Percentiles rank a stretch among this genome's conserved stretches.
Conservation (phyloP, 106 monocot genomes). For the Acorus calamus region DNA sequence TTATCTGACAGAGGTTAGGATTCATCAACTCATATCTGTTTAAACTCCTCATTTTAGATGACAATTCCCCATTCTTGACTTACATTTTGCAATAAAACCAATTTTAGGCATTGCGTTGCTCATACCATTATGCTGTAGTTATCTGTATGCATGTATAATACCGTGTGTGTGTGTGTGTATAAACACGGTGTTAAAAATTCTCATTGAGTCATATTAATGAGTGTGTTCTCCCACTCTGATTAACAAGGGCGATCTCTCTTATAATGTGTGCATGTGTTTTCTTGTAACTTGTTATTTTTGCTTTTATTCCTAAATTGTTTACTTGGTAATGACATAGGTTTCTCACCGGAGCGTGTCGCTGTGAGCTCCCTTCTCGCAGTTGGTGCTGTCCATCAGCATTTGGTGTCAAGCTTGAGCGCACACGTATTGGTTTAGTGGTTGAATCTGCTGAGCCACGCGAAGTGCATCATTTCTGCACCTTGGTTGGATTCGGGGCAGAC, state of each 20-base stretch:
- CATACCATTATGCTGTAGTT: no score
- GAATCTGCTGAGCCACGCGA: constrained; percentile 99
- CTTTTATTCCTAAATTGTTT: neutral
- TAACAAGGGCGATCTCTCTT: no score
- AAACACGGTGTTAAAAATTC: no score
- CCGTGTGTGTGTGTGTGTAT: constrained; percentile 34
- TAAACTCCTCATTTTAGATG: no score
- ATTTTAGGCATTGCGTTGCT: no score
- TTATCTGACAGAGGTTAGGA: constrained; percentile 84
- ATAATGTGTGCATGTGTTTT: neutral
- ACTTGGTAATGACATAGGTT: constrained; percentile 28
- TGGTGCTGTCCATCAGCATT: constrained; percentile 97
- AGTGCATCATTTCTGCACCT: constrained; percentile 98
- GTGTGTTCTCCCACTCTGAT: no score
- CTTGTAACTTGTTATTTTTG: neutral
- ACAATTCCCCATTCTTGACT: no score
- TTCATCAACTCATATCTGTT: neutral
- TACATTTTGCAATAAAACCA: no score
- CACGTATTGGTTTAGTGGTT: constrained; percentile 71
- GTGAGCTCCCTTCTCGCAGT: constrained; percentile 95
- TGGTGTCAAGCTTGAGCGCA: constrained; percentile 88
- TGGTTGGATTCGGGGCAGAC: constrained; percentile 94
- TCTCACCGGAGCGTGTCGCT: constrained; percentile 76
- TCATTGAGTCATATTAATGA: no score
- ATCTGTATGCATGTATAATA: no score